Conservation (phyloP, 495 filamentous ascomycete species). For the Talaromyces liani region DNA sequence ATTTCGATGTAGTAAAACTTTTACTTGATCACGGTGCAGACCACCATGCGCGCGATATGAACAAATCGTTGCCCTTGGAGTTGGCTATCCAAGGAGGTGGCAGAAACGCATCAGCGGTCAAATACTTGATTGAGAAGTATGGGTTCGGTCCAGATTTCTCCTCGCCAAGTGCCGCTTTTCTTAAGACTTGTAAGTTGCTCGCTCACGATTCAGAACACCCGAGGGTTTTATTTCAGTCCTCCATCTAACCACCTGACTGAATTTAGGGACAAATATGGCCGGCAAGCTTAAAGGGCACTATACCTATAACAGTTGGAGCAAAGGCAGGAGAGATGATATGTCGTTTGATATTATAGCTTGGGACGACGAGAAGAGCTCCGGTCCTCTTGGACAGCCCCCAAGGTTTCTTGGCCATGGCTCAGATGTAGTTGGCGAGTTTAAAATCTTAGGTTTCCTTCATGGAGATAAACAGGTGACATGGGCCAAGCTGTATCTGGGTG, state of each 20-base stretch:
- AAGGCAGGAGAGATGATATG: not conserved
- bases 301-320: not conserved
- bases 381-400: not conserved
- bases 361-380: not conserved
- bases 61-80: not conserved
- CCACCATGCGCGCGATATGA: not conserved
- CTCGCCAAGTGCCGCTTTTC: not conserved
- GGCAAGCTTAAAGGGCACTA: not conserved
- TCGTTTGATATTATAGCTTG: slow-evolving; percentile 1
- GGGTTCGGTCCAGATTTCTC: not conserved
- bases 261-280: not conserved
- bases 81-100: slow-evolving; percentile 3
- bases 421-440: not conserved
- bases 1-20: not conserved
- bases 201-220: not conserved
- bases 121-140: not conserved
- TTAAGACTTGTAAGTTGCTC: not conserved
- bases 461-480: slow-evolving; percentile 1
- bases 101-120: not conserved
- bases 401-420: not conserved
- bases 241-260: not conserved
- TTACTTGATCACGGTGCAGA: not conserved
- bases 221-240: not conserved
- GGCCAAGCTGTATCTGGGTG: slow-evolving; percentile 1
- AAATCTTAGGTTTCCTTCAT: not conserved